A percentile compares a stretch with the other conserved stretches of the same genome.
phyloP scores from a whole-genome alignment of 2,329 filamentous ascomycete genomes.

The Diaporthe nobilis region DNA sequence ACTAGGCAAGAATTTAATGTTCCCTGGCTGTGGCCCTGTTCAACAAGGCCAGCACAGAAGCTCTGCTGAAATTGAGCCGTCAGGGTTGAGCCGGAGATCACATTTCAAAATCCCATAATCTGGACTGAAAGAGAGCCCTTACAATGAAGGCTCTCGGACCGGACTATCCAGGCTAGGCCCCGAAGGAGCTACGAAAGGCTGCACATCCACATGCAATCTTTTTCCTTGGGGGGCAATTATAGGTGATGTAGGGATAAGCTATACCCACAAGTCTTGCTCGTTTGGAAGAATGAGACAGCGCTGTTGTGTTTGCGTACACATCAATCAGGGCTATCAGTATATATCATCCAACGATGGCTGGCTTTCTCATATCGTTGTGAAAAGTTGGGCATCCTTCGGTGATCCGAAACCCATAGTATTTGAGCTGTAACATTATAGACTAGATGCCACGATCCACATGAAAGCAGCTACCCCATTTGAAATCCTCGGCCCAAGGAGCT shows the following conservation, averaged over 20 bases:
- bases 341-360: background rate
- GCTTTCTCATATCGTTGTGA: background rate
- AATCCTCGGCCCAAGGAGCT: background rate
- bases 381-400: background rate
- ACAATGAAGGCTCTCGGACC: background rate
- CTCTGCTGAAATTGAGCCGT: background rate
- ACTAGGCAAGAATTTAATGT: too few relatives aligned
- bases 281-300: background rate
- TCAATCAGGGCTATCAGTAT: background rate
- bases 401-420: background rate
- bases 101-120: background rate
- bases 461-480: background rate
- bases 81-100: background rate
- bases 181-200: background rate
- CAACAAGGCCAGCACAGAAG: fast-evolving
- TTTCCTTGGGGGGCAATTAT: background rate
- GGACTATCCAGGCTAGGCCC: background rate
- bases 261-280: too few relatives aligned
- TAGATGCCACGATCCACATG: background rate
- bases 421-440: background rate
- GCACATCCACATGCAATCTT: background rate
- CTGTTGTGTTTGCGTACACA: background rate
- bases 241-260: background rate
- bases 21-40: background rate
- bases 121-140: background rate